These are phyloP conservation scores for Lonicera japonica DNA, from an alignment of 129 eudicot species.

Conservation along the genomic window DNA sequence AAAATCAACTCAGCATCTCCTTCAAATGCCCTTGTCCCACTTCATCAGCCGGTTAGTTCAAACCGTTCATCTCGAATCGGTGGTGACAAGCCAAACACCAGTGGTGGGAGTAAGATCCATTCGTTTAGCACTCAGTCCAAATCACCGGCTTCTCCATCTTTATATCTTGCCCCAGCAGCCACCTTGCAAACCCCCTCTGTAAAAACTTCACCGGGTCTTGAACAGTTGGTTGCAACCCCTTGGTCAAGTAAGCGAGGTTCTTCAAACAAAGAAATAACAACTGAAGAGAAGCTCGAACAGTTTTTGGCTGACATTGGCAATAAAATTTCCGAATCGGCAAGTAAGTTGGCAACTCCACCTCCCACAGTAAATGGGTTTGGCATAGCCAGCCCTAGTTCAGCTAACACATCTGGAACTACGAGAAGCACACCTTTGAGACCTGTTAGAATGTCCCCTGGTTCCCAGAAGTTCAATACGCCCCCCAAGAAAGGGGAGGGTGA, in stretches of 20 bases:
- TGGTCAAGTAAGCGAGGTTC: conserved; percentile 80
- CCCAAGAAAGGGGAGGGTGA: conserved; percentile 94
- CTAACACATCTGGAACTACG: conserved; percentile 68
- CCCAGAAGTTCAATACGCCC: conserved; percentile 85
- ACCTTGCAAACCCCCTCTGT: conserved; percentile 43
- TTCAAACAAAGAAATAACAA: conserved; percentile 58
- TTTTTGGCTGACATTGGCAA: conserved; percentile 84
- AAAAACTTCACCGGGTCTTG: conserved; percentile 54
- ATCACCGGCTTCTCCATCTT: conserved; percentile 67
- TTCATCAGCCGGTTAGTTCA: conserved; percentile 54
- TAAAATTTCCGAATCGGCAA: conserved; percentile 68
- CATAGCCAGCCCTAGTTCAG: conserved; percentile 56
- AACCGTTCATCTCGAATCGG: conserved; percentile 37
- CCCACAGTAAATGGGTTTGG: conserved; percentile 62
- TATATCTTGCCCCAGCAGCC: conserved; percentile 51
- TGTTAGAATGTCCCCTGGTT: conserved; percentile 94
- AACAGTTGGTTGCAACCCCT: conserved; percentile 52
- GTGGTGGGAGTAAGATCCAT: conserved; percentile 42
- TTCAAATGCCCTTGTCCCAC: conserved; percentile 47
- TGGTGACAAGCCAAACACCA: conserved; percentile 42
- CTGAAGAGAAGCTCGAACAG: conserved; percentile 67
- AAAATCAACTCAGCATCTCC: conserved; percentile 43
- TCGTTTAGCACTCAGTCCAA: conserved; percentile 56
- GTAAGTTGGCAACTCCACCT: conserved; percentile 82
- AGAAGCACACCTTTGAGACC: conserved; percentile 96